Base-by-base conservation (phyloP, 129 eudicot species). In the Solidago caesia region DNA sequence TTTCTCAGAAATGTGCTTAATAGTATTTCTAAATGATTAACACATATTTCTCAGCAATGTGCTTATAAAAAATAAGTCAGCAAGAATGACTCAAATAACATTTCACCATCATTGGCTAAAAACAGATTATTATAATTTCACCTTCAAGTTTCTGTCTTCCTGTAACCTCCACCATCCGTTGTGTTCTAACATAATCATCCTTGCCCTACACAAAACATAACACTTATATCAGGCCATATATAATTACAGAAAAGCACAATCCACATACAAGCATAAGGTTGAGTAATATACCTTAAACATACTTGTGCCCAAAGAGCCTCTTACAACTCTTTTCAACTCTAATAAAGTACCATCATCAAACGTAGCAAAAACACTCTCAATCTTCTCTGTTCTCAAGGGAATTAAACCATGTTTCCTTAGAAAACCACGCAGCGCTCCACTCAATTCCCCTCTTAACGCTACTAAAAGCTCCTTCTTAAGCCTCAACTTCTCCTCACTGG, bases 401-500 rank as follows among this genome's bases (percentile, higher is more conserved):
- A 65, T 67, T 68, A 87, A 80, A 45, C 81, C 84, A 73, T 75
- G 65, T 71, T 84, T 84, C 25, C 80, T 68, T 33, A 87, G 70
- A 33, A 81, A 83, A 6, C 63, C 67, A 12, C 52, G 79, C 74
- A 87, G 68, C 0, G 75, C 72, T 66, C 72, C 84, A 14, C 70
- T 76, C 67, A 79, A 81, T 6, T 83, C 87, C 21, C 83, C 80
- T 44, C 77, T 81, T 43, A 66, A 47, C 14, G 82, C 64, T 46
- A 47, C 60, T 73, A 75, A 27, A 46, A 80, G 80, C 53, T 75
- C 83, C 71, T 68, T 71, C 56, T 72, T 89, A 15, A 80, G 77
- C 79, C 83, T 87, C 61, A 16, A 44, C 64, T 89, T 89, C 39
- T 84, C 88, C 44, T 70, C 83, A 26, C 64, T 41, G 29, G 91